Conservation (phyloP, 2,329 filamentous ascomycete species). For the Huntiella decipiens region DNA sequence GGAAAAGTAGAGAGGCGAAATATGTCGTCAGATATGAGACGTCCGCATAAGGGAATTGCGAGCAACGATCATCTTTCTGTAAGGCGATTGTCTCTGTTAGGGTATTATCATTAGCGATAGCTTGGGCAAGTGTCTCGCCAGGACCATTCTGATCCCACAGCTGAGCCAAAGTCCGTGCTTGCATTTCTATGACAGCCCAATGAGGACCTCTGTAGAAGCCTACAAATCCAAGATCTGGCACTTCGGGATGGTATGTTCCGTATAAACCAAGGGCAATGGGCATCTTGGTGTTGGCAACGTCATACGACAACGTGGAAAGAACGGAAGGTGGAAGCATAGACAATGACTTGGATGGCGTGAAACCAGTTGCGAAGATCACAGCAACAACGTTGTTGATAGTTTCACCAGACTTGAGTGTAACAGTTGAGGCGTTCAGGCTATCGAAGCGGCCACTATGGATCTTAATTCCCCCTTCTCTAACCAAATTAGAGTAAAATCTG, state of each 20-base stretch:
- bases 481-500: slow-evolving; percentile 55
- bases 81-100: slow-evolving; percentile 30
- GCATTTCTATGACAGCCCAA: slow-evolving; percentile 79
- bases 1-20: slow-evolving; percentile 37
- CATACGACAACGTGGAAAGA: slow-evolving; percentile 37
- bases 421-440: slow-evolving; percentile 20
- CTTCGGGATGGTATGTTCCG: slow-evolving; percentile 37
- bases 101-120: slow-evolving; percentile 22
- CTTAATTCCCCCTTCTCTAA: slow-evolving; percentile 42
- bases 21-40: slow-evolving; percentile 60
- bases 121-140: slow-evolving; percentile 10
- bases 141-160: slow-evolving; percentile 30
- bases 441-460: slow-evolving; percentile 28
- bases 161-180: slow-evolving; percentile 47
- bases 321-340: slow-evolving; percentile 42
- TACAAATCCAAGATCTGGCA: slow-evolving; percentile 55
- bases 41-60: slow-evolving; percentile 70
- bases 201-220: slow-evolving; percentile 72
- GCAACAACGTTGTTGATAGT: slow-evolving; percentile 39
- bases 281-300: slow-evolving; percentile 32
- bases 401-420: slow-evolving; percentile 17
- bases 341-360: slow-evolving; percentile 43
- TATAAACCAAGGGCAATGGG: slow-evolving; percentile 50
- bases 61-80: slow-evolving; percentile 31
- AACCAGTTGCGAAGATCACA: slow-evolving; percentile 59